Conservation (phyloP, 495 filamentous ascomycete genomes). For the Barbatosphaeria neglecta region DNA sequence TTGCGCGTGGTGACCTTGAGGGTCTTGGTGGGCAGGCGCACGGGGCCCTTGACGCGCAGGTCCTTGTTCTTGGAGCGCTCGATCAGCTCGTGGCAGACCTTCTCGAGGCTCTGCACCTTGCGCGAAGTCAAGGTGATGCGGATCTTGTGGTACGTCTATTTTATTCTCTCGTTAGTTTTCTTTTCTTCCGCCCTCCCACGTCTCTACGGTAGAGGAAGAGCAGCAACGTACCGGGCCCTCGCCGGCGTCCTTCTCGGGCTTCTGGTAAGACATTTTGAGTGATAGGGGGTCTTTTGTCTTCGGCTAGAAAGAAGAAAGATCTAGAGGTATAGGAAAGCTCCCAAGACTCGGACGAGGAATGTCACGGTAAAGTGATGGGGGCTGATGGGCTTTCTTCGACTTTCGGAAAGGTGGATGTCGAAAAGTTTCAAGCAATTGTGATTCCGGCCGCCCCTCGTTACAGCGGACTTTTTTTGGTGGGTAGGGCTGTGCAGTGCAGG, state of each 20-base stretch:
- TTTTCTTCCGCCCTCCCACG: too few species aligned
- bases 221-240: slow-evolving; percentile 25
- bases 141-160: slow-evolving; percentile 92
- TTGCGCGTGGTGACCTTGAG: slow-evolving; percentile 73
- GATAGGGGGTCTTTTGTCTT: slow-evolving; percentile 13
- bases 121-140: slow-evolving; percentile 92
- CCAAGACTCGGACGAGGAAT: slow-evolving; percentile 55
- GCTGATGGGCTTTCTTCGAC: slow-evolving; percentile 24
- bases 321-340: slow-evolving; percentile 17
- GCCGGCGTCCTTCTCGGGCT: slow-evolving; percentile 86
- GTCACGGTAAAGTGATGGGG: slow-evolving; percentile 81
- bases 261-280: slow-evolving; percentile 86
- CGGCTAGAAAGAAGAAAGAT: slow-evolving; percentile 2
- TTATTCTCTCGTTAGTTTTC: not conserved
- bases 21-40: slow-evolving; percentile 96
- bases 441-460: not conserved
- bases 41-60: slow-evolving; percentile 95
- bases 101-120: slow-evolving; percentile 92
- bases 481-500: too few species aligned
- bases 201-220: too few species aligned
- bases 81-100: slow-evolving; percentile 95
- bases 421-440: too few species aligned
- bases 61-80: slow-evolving; percentile 98
- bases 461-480: slow-evolving; percentile 8
- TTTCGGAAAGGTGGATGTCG: not conserved